Evolutionary conservation across 768 basidiomycete genomes (phyloP).

Genomic region (Suillus brevipes): DNA sequence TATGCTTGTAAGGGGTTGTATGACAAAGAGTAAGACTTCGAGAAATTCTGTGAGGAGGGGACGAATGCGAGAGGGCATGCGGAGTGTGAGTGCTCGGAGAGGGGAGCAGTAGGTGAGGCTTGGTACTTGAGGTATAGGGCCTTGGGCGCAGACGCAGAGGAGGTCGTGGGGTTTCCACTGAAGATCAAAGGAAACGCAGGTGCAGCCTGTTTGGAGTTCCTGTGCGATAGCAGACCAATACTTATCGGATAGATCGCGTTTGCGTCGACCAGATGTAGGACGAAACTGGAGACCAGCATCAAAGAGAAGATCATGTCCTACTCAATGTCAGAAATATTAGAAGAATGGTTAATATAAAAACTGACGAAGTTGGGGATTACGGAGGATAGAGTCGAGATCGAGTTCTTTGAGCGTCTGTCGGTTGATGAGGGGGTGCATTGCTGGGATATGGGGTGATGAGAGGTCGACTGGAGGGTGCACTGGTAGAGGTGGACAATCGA

Average conservation of each 20-base stretch:
- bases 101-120: conserved; percentile 47
- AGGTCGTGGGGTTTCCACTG: conserved; percentile 54
- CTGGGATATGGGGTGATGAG: conserved; percentile 58
- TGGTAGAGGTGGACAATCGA: conserved; percentile 21
- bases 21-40: conserved; percentile 80
- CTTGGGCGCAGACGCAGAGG: conserved; percentile 54
- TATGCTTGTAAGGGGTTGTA: conserved; percentile 71
- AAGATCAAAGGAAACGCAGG: conserved; percentile 74
- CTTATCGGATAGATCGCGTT: conserved; percentile 67
- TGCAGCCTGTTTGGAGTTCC: conserved; percentile 82
- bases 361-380: conserved; percentile 89
- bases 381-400: conserved; percentile 81
- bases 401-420: conserved; percentile 81
- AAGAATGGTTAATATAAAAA: conserved; percentile 24
- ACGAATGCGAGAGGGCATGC: conserved; percentile 71
- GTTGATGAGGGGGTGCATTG: conserved; percentile 76
- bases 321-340: conserved; percentile 3
- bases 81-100: conserved; percentile 52
- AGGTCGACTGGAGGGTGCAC: conserved; percentile 40
- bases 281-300: conserved; percentile 83
- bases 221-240: conserved; percentile 84
- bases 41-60: conserved; percentile 73
- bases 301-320: conserved; percentile 89
- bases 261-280: conserved; percentile 72
- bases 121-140: conserved; percentile 43